phyloP scores from a whole-genome alignment of 2,329 filamentous ascomycete species.

The Beauveria asiatica region DNA sequence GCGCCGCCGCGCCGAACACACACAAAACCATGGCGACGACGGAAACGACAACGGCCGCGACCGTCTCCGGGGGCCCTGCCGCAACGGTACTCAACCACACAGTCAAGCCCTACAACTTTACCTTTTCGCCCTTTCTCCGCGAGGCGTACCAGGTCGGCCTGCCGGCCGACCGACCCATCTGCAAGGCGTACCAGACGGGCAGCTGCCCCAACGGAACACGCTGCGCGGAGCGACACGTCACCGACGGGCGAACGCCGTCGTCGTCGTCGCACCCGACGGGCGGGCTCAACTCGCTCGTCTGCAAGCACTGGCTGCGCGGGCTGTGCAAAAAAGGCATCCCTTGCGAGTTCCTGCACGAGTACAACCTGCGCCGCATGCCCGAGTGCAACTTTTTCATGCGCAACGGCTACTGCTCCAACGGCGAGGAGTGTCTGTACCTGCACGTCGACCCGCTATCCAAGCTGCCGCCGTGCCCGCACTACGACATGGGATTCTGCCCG shows the following conservation, averaged over 20 bases:
- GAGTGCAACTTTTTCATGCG: slow-evolving; percentile 95
- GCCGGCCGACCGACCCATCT: slow-evolving; percentile 68
- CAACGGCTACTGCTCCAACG: slow-evolving; percentile 91
- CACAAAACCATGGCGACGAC: slow-evolving; percentile 21
- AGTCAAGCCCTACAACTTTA: slow-evolving; percentile 58
- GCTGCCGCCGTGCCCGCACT: slow-evolving; percentile 76
- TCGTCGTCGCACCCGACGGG: slow-evolving; percentile 26
- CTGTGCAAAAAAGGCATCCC: slow-evolving; percentile 95
- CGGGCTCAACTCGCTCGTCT: slow-evolving; percentile 76
- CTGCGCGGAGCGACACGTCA: slow-evolving; percentile 75
- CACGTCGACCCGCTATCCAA: slow-evolving; percentile 79
- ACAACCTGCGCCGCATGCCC: slow-evolving; percentile 95
- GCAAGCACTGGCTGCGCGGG: slow-evolving; percentile 96
- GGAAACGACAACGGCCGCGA: slow-evolving; percentile 18
- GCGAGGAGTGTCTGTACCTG: slow-evolving; percentile 90
- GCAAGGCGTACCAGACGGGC: slow-evolving; percentile 76
- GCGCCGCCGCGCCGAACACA: neutral
- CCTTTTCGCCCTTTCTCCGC: slow-evolving; percentile 78
- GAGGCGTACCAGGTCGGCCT: slow-evolving; percentile 79
- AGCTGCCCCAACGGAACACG: slow-evolving; percentile 78
- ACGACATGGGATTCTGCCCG: slow-evolving; percentile 90
- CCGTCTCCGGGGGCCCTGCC: slow-evolving; percentile 22
- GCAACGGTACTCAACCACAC: slow-evolving; percentile 48
- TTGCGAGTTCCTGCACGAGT: slow-evolving; percentile 98
- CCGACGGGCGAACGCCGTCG: slow-evolving; percentile 25